Percentiles rank a stretch among this genome's conserved stretches.
Conservation (phyloP, 176 grass and related monocot species). For the Zoysia japonica region DNA sequence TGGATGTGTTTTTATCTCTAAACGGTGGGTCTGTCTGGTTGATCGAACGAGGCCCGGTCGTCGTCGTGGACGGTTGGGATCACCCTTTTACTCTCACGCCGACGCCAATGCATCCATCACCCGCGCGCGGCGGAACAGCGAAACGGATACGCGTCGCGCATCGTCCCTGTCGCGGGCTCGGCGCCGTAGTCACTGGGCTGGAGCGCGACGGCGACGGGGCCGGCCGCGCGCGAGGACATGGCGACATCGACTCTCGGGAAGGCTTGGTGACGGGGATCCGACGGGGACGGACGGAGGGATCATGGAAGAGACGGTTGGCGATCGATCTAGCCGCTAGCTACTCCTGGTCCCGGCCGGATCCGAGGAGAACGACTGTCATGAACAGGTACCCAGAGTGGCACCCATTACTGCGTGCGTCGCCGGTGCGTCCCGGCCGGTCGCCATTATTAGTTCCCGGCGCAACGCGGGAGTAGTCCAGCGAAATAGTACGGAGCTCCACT, state of each 20-base stretch:
- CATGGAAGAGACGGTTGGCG: neutral
- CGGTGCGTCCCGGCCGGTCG: neutral
- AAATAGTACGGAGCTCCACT: neutral
- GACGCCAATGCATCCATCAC: too few species aligned
- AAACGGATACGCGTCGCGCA: too few species aligned
- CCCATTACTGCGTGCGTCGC: neutral
- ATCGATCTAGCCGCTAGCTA: neutral
- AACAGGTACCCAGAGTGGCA: neutral
- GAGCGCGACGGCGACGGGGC: neutral
- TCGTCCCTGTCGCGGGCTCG: too few species aligned
- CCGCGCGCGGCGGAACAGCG: too few species aligned
- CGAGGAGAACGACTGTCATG: conserved; percentile 8
- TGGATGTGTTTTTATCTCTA: too few species aligned
- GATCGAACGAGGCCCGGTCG: too few species aligned
- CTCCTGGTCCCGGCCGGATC: too few species aligned
- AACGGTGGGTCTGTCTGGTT: too few species aligned
- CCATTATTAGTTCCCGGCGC: neutral
- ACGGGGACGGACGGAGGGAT: neutral
- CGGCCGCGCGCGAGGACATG: neutral
- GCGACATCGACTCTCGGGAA: neutral
- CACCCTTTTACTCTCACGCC: too few species aligned
- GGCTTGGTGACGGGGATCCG: neutral
- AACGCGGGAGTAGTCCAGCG: too few species aligned
- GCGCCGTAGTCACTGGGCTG: neutral
- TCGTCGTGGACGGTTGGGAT: too few species aligned